phyloP scores from a whole-genome alignment of 768 basidiomycete species.

The Mycena galericulata region DNA sequence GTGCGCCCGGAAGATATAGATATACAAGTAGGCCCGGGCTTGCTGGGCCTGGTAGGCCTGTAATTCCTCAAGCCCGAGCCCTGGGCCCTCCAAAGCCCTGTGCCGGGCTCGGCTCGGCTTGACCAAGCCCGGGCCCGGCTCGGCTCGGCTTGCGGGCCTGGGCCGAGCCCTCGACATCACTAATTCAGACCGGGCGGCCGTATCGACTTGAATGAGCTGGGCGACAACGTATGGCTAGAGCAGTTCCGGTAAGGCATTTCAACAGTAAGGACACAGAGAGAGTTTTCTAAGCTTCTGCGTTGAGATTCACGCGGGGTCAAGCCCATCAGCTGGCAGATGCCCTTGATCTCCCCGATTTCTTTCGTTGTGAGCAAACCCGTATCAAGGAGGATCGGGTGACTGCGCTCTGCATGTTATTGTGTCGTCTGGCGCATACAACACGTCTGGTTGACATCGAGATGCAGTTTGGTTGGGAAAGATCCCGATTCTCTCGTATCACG shows the following conservation, averaged over 20 bases:
- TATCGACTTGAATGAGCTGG: background rate
- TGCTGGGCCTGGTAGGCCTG: no score
- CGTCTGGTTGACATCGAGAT: conserved; percentile 28
- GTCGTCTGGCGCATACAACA: conserved; percentile 16
- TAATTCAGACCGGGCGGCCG: conserved; percentile 13
- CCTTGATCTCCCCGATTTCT: conserved; percentile 15
- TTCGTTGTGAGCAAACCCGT: conserved; percentile 8
- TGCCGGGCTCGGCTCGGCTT: no score
- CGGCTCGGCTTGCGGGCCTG: no score
- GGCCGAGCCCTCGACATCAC: no score
- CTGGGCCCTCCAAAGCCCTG: no score
- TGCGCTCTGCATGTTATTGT: conserved; percentile 30
- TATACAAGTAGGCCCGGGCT: no score
- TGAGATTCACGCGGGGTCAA: conserved; percentile 2
- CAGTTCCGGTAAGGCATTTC: conserved; percentile 17
- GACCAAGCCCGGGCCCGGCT: no score
- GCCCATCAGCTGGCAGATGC: conserved; percentile 11
- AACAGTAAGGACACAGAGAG: no score
- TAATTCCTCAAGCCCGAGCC: no score
- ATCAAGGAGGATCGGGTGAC: conserved; percentile 22
- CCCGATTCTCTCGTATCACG: conserved; percentile 32
- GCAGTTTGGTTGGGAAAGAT: conserved; percentile 33
- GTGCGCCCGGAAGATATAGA: no score
- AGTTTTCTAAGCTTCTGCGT: no score
- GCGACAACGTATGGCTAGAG: conserved; percentile 12